A percentile compares a stretch with the other conserved stretches of the same genome.
Conservation (phyloP, 768 basidiomycete genomes). For the Leucocoprinus birnbaumii region DNA sequence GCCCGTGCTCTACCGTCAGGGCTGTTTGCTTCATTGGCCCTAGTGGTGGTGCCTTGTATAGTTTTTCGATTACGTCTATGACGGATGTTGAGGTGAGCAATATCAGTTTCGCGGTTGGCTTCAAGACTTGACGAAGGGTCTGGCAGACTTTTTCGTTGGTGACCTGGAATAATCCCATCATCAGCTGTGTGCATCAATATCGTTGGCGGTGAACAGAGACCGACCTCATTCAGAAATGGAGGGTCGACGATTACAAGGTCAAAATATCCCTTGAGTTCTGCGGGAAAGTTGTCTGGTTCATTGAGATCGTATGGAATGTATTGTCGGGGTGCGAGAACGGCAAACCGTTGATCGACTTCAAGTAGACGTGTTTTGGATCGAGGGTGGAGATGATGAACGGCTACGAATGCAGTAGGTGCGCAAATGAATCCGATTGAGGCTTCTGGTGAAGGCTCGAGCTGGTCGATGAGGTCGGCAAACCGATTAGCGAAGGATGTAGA, state of each 20-base stretch:
- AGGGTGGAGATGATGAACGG: constrained; percentile 37
- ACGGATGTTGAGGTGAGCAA: constrained; percentile 39
- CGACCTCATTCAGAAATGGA: constrained; percentile 44
- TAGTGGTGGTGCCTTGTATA: constrained; percentile 34
- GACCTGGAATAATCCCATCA: constrained; percentile 20
- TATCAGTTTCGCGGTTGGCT: constrained; percentile 35
- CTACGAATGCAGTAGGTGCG: constrained; percentile 46
- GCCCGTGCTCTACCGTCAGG: constrained; percentile 32
- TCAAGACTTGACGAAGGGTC: constrained; percentile 37
- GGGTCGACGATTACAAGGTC: constrained; percentile 43
- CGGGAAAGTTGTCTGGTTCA: constrained; percentile 37
- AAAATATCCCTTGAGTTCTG: constrained; percentile 24
- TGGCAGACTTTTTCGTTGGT: constrained; percentile 36
- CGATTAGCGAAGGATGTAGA: constrained; percentile 35
- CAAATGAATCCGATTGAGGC: constrained; percentile 41
- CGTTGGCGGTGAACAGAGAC: constrained; percentile 10
- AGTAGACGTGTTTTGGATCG: constrained; percentile 32
- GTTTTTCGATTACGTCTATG: constrained; percentile 26
- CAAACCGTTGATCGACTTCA: constrained; percentile 41
- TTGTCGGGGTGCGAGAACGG: constrained; percentile 33
- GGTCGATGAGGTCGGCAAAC: constrained; percentile 29
- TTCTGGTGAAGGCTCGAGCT: constrained; percentile 25
- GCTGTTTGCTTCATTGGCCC: constrained; percentile 34
- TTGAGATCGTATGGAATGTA: constrained; percentile 43
- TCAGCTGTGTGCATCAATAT: background rate